phyloP scores from a whole-genome alignment of 768 basidiomycete genomes.

The Pleurotus pulmonarius region DNA sequence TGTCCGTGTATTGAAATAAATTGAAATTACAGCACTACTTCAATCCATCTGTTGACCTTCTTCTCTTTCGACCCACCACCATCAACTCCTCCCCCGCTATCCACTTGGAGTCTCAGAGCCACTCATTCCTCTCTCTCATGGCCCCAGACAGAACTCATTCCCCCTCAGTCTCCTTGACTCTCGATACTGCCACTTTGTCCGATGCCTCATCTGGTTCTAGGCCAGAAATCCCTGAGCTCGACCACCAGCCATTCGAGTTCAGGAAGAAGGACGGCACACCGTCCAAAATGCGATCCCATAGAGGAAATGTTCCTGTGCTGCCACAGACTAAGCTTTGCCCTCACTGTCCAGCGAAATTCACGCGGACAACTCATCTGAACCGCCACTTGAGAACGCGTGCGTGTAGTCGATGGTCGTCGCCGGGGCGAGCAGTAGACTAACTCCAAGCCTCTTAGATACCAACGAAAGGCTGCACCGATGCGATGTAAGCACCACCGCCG shows the following conservation, averaged over 20 bases:
- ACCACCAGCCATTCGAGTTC: constrained; percentile 3
- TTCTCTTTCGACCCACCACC: neutral
- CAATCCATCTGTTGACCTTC: neutral
- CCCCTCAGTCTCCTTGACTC: neutral
- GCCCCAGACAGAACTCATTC: neutral
- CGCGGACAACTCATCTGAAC: constrained; percentile 70
- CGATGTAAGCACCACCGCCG: constrained; percentile 37
- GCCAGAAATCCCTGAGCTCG: neutral
- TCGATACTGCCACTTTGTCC: neutral
- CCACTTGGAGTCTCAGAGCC: neutral
- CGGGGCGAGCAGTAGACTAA: neutral
- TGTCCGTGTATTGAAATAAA: neutral
- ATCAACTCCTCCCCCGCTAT: constrained; percentile 2
- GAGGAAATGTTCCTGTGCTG: constrained; percentile 63
- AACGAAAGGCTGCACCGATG: constrained; percentile 65
- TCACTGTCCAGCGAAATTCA: constrained; percentile 70
- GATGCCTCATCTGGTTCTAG: neutral
- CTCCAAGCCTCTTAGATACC: constrained; percentile 40
- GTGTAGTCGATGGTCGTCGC: constrained; percentile 19
- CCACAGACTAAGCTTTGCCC: constrained; percentile 73
- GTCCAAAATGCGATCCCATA: constrained; percentile 44
- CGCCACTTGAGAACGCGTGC: constrained; percentile 69
- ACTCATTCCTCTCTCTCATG: neutral
- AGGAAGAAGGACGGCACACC: constrained; percentile 24
- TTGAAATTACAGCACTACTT: neutral